Base-by-base conservation (phyloP, 139 green algal species). In the Chlamydomonas sp. region DNA sequence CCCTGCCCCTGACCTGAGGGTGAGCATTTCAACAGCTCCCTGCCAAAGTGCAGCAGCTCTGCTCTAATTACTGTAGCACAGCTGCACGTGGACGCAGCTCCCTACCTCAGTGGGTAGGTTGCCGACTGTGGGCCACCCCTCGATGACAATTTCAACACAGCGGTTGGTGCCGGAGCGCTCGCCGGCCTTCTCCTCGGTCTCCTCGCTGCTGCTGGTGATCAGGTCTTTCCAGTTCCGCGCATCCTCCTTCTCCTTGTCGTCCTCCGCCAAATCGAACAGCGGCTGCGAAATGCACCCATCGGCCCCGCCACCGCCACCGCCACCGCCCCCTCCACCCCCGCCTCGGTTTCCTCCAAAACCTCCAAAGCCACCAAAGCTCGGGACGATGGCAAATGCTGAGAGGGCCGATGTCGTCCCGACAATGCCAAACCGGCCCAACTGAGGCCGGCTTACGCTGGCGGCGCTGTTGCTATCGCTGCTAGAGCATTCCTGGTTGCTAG, bases 91-190 rank as follows among this genome's bases (percentile, higher is more conserved):
- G 31, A 49, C 31, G 16, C 15, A 2, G 17, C 5, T 1, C 6
- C 61, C 57, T 8, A 85, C 69, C 90, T 77, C 78, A 89, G 81
- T 88, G 18, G 92, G 92, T 76, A 95, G 83, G 18, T 89, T 84
- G n/a, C 90, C 90, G 17, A 93, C 89, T 49, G 90, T 78, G 0
- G 92, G 92, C 92, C 92, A 95, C 16, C 92, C 92, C 84, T 95
- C 92, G 74, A 95, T 92, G 60, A 92, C 89, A 57, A 95, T 85
- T 79, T 95, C 92, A n/a, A 94, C 88, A 79, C 91, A 95, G 69
- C 92, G 88, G 77, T 91, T 92, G 2, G 89, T 91, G 7, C 92
- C 92, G 60, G 79, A n/a, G n/a, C 90, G 87, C 74, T 86, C 61
- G 60, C 72, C 76, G 7, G 83, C 73, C 57, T 77, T 87, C 5